Percentiles rank a stretch among this genome's conserved stretches.
Evolutionary conservation across 2,329 filamentous ascomycete genomes (phyloP).

Genomic region (Calycina herbarum): DNA sequence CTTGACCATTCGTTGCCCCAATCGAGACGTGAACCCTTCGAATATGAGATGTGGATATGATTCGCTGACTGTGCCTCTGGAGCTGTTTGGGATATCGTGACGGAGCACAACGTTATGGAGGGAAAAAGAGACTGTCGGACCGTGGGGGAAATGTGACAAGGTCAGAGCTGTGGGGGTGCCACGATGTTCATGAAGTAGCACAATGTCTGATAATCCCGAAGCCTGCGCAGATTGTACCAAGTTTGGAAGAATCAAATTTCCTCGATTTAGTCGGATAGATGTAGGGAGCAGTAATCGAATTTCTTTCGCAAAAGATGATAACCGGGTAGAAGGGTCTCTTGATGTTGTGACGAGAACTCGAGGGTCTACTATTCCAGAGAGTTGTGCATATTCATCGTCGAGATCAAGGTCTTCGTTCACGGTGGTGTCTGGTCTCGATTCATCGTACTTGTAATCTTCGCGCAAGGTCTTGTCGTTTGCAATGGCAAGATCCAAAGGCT

Average conservation of each 20-base stretch:
- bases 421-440: slow-evolving; percentile 69
- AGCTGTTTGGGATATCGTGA: slow-evolving; percentile 86
- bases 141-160: slow-evolving; percentile 83
- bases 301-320: slow-evolving; percentile 92
- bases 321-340: slow-evolving; percentile 78
- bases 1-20: slow-evolving; percentile 82
- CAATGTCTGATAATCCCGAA: slow-evolving; percentile 78
- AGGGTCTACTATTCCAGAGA: slow-evolving; percentile 90
- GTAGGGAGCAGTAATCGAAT: slow-evolving; percentile 82
- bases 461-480: slow-evolving; percentile 83
- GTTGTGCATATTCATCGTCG: slow-evolving; percentile 86
- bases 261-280: slow-evolving; percentile 83
- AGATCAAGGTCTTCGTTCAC: slow-evolving; percentile 70
- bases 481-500: slow-evolving; percentile 77
- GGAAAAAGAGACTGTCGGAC: slow-evolving; percentile 83
- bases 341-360: slow-evolving; percentile 89
- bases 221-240: slow-evolving; percentile 79
- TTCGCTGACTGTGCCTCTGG: slow-evolving; percentile 86
- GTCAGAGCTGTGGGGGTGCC: slow-evolving; percentile 90
- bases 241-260: slow-evolving; percentile 84
- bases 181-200: slow-evolving; percentile 88
- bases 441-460: slow-evolving; percentile 91
- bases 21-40: slow-evolving; percentile 80
- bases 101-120: slow-evolving; percentile 91
- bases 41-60: slow-evolving; percentile 94